Evolutionary conservation across 2,329 filamentous ascomycete species (phyloP).

Genomic region (Stylonectria norvegica): DNA sequence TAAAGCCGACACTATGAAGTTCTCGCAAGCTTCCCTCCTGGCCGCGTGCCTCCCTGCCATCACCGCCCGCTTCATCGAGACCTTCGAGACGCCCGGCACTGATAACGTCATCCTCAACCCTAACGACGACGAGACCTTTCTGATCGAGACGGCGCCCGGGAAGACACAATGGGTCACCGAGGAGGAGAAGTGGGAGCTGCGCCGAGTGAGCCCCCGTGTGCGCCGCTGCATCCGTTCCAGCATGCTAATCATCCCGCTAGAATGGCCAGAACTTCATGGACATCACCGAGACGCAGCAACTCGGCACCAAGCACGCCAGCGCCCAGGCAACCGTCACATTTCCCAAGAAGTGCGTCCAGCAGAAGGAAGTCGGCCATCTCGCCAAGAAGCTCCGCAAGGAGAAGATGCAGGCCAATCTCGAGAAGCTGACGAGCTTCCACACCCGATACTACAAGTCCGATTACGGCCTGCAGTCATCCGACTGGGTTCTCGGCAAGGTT

Average conservation of each 20-base stretch:
- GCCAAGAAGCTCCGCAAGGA: constrained; percentile 67
- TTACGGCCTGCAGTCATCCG: constrained; percentile 77
- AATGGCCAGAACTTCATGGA: constrained; percentile 89
- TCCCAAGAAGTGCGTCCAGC: constrained; percentile 62
- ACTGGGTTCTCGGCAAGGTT: constrained; percentile 79
- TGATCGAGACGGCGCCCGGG: constrained; percentile 82
- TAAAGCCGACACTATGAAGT: constrained; percentile 43
- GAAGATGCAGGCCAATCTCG: constrained; percentile 73
- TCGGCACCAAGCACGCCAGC: constrained; percentile 44
- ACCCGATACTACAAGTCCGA: constrained; percentile 79
- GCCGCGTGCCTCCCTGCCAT: constrained; percentile 53
- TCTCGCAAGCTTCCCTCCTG: constrained; percentile 50
- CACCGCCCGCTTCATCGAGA: constrained; percentile 55
- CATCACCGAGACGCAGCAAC: constrained; percentile 70
- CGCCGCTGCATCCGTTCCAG: too few species aligned
- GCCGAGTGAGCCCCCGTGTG: constrained; percentile 57
- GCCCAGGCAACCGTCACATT: constrained; percentile 49
- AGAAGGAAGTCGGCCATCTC: constrained; percentile 64
- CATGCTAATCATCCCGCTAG: constrained; percentile 42
- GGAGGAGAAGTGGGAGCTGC: constrained; percentile 90
- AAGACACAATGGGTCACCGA: constrained; percentile 86
- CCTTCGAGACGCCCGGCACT: constrained; percentile 45
- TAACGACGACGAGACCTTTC: constrained; percentile 44
- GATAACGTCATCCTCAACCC: constrained; percentile 49
- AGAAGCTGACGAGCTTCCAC: constrained; percentile 75